These are phyloP conservation scores for Dactylellina sp. DNA, from an alignment of 2,329 filamentous ascomycete genomes.

Conservation along the genomic window DNA sequence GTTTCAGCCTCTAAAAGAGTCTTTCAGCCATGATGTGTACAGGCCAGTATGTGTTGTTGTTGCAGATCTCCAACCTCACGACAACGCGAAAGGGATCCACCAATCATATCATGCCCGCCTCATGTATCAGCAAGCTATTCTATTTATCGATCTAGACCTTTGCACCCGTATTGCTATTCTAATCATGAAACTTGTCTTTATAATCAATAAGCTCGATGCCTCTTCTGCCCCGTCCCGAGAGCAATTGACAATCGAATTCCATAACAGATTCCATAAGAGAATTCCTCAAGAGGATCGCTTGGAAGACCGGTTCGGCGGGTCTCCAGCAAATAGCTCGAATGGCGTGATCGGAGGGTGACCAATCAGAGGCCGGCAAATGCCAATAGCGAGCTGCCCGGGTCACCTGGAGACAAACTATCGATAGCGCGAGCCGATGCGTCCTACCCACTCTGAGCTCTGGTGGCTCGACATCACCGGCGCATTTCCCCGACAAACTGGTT, in stretches of 20 bases:
- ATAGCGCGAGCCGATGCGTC: slow-evolving; percentile 38
- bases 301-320: slow-evolving; percentile 46
- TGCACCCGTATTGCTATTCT: neutral
- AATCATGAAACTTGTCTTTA: too few relatives aligned
- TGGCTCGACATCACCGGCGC: slow-evolving; percentile 37
- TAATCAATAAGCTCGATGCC: too few relatives aligned
- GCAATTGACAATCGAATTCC: too few relatives aligned
- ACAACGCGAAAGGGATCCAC: too few relatives aligned
- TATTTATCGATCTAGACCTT: neutral
- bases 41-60: neutral
- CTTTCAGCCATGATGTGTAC: too few relatives aligned
- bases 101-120: too few relatives aligned
- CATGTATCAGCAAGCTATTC: too few relatives aligned
- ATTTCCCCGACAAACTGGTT: slow-evolving; percentile 39
- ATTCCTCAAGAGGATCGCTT: too few relatives aligned
- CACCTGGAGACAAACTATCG: slow-evolving; percentile 12
- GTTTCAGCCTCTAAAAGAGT: too few relatives aligned
- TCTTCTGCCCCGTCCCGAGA: too few relatives aligned
- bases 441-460: slow-evolving; percentile 27
- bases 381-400: slow-evolving; percentile 30
- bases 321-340: slow-evolving; percentile 41
- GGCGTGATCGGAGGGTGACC: slow-evolving; percentile 41
- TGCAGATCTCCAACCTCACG: neutral
- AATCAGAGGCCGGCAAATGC: slow-evolving; percentile 32
- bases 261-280: too few relatives aligned